Percentiles rank a stretch among this genome's conserved stretches.
These are phyloP conservation scores for Picea glauca DNA, from an alignment of 75 land plant species.

Conservation along the genomic window DNA sequence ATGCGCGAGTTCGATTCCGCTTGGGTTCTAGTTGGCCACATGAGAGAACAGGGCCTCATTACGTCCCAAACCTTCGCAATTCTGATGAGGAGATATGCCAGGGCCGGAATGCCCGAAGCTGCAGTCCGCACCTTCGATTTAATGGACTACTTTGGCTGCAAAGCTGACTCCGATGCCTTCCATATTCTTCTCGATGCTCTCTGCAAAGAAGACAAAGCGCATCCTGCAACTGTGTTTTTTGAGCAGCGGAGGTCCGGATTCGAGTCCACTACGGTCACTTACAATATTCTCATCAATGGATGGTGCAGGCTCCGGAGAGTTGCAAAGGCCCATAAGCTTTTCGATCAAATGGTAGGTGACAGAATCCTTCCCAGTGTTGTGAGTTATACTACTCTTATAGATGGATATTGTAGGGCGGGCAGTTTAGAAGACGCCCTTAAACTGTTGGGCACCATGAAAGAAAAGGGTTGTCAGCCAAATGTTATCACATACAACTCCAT, in stretches of 20 bases:
- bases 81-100: conserved; percentile 51
- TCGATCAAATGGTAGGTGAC: conserved; percentile 42
- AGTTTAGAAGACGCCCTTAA: conserved; percentile 49
- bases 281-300: conserved; percentile 58
- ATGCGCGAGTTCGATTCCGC: conserved; percentile 40
- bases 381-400: conserved; percentile 71
- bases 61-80: conserved; percentile 26
- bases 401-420: conserved; percentile 60
- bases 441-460: conserved; percentile 53
- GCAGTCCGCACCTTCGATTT: conserved; percentile 50
- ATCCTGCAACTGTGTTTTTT: conserved; percentile 28
- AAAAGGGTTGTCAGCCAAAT: conserved; percentile 49
- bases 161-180: conserved; percentile 12
- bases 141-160: conserved; percentile 9
- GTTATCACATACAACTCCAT: conserved; percentile 56
- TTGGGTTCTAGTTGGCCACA: conserved; percentile 32
- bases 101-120: conserved; percentile 38
- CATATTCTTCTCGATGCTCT: conserved; percentile 50
- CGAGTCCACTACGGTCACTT: conserved; percentile 7
- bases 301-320: conserved; percentile 43
- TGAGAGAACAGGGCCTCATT: neutral
- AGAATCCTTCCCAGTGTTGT: conserved; percentile 55
- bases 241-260: conserved; percentile 4
- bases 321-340: conserved; percentile 41
- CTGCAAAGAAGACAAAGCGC: conserved; percentile 49